Percentiles rank a stretch among this genome's conserved stretches.
phyloP scores from a whole-genome alignment of 2,329 filamentous ascomycete genomes.

The Ramularia endophylla region DNA sequence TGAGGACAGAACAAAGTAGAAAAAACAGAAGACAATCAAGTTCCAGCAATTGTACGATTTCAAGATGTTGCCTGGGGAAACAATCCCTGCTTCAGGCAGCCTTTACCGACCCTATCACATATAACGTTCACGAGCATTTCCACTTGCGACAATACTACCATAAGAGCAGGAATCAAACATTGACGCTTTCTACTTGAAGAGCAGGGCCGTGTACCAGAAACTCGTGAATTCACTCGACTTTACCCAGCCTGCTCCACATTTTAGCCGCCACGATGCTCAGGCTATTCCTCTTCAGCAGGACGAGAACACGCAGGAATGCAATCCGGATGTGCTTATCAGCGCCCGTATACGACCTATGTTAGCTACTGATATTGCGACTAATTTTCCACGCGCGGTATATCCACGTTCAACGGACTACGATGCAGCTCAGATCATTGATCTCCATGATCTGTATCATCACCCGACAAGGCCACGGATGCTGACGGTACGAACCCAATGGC shows the following conservation, averaged over 20 bases:
- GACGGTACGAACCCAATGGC: conserved; percentile 1
- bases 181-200: conserved; percentile 7
- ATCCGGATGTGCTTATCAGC: background rate
- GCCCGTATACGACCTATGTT: conserved; percentile 7
- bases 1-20: too few species aligned
- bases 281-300: background rate
- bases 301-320: background rate
- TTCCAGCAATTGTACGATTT: too few species aligned
- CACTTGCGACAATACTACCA: too few species aligned
- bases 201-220: conserved; percentile 3
- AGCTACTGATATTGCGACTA: background rate
- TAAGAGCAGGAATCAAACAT: background rate
- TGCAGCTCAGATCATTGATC: conserved; percentile 1
- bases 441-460: conserved; percentile 8
- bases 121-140: too few species aligned
- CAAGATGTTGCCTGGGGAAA: too few species aligned
- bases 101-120: too few species aligned
- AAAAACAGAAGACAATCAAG: too few species aligned
- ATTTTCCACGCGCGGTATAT: conserved; percentile 3
- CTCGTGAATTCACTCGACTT: conserved; percentile 2
- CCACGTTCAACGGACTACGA: background rate
- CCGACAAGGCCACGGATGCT: conserved; percentile 1
- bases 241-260: conserved; percentile 2
- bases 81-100: too few species aligned
- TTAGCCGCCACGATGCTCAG: conserved; percentile 6